Percentiles rank a stretch among this genome's conserved stretches.
These are phyloP conservation scores for Erysimum cheiranthoides DNA, from an alignment of 345 rosid genomes.

Conservation along the genomic window DNA sequence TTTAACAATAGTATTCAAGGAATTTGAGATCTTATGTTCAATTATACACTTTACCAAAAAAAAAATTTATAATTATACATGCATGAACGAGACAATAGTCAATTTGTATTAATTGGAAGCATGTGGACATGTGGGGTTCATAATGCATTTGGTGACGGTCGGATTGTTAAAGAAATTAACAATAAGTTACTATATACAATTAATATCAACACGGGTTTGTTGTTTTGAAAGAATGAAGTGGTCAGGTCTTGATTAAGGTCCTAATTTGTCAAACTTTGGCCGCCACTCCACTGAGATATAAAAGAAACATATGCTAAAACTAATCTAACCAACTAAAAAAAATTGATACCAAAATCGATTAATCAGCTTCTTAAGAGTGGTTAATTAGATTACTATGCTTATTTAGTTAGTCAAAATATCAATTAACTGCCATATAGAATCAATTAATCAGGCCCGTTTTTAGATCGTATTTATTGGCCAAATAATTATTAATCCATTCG, in stretches of 20 bases:
- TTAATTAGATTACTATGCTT: too few relatives aligned
- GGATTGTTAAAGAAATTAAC: not conserved
- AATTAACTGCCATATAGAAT: too few relatives aligned
- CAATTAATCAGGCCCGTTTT: too few relatives aligned
- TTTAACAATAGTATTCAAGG: too few relatives aligned
- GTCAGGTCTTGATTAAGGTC: slow-evolving; percentile 3
- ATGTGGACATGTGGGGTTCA: slow-evolving; percentile 4
- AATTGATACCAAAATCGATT: too few relatives aligned
- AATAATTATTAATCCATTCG: too few relatives aligned
- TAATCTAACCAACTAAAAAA: not conserved
- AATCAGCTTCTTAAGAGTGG: too few relatives aligned
- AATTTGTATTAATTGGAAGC: not conserved
- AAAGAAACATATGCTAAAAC: not conserved
- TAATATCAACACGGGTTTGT: not conserved
- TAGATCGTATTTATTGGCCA: too few relatives aligned
- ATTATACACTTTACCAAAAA: too few relatives aligned
- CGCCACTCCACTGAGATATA: not conserved
- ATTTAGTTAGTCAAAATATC: too few relatives aligned
- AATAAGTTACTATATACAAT: slow-evolving; percentile 1
- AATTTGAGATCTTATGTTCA: too few relatives aligned
- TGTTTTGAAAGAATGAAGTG: slow-evolving; percentile 6
- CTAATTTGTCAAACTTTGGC: not conserved
- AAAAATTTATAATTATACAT: too few relatives aligned
- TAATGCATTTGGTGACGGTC: not conserved
- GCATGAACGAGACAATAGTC: not conserved